A percentile compares a stretch with the other conserved stretches of the same genome.
phyloP scores from a whole-genome alignment of 768 basidiomycete genomes.

The Boletus patriciae region DNA sequence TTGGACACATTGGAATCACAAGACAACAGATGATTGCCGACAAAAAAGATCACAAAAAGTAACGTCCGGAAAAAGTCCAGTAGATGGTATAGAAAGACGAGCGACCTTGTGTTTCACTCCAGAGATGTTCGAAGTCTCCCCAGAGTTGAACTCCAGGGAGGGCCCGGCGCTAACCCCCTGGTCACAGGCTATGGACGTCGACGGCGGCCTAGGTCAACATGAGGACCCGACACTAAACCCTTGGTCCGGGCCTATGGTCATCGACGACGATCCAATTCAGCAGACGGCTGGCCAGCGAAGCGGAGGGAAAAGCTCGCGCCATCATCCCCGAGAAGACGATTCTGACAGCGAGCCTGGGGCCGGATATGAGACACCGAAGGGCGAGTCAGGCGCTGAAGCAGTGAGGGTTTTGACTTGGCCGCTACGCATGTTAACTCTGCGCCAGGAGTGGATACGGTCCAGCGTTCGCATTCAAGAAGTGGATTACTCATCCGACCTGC shows the following conservation, averaged over 20 bases:
- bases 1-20: too few relatives aligned
- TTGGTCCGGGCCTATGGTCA: not conserved
- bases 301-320: not conserved
- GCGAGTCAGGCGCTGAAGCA: not conserved
- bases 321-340: not conserved
- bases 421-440: not conserved
- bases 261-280: not conserved
- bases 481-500: not conserved
- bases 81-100: too few relatives aligned
- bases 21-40: too few relatives aligned
- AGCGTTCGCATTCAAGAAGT: not conserved
- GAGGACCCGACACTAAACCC: too few relatives aligned
- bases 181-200: not conserved
- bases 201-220: not conserved
- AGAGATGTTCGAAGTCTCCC: not conserved
- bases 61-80: too few relatives aligned
- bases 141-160: not conserved
- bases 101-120: too few relatives aligned
- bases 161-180: too few relatives aligned
- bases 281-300: too few relatives aligned
- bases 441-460: not conserved
- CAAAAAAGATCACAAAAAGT: too few relatives aligned
- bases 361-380: not conserved
- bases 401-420: not conserved
- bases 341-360: not conserved